Percentiles rank a stretch among this genome's conserved stretches.
Evolutionary conservation across 345 rosid genomes (phyloP).

Genomic region (Adansonia digitata): DNA sequence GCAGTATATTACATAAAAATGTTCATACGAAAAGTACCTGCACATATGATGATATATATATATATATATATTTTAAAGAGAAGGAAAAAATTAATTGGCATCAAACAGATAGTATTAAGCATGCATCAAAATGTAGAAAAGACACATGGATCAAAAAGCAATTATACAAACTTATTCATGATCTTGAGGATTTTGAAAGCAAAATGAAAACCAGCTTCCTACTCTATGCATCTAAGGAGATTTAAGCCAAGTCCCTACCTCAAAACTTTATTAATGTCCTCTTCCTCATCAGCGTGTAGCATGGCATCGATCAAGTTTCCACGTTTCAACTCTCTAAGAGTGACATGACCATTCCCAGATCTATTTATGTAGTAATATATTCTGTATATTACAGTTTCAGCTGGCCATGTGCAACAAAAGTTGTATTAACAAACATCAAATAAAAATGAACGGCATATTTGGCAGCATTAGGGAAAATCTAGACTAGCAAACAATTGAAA

Average conservation of each 20-base stretch:
- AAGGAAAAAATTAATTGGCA: not conserved
- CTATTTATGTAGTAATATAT: conserved; percentile 93
- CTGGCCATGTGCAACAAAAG: conserved; percentile 37
- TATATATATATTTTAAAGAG: not conserved
- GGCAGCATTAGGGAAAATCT: not conserved
- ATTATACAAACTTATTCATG: not conserved
- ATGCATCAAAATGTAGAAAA: not conserved
- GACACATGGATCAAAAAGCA: not conserved
- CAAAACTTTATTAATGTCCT: conserved; percentile 94
- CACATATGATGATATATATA: conserved; percentile 7
- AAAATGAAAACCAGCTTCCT: not conserved
- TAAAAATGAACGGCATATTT: not conserved
- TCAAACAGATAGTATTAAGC: not conserved
- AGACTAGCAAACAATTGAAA: not conserved
- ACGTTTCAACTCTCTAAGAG: conserved; percentile 87
- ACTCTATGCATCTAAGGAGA: conserved; percentile 10
- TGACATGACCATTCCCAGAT: conserved; percentile 80
- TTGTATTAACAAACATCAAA: not conserved
- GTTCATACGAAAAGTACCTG: conserved; percentile 97
- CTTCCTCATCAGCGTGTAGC: conserved; percentile 97
- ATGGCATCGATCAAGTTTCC: conserved; percentile 85
- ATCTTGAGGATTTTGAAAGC: not conserved
- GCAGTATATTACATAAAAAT: conserved; percentile 97
- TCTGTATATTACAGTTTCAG: conserved; percentile 98
- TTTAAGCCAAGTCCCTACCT: conserved; percentile 42